A percentile compares a stretch with the other conserved stretches of the same genome.
phyloP scores from a whole-genome alignment of 2,329 filamentous ascomycete species.

The Diaporthe citri region DNA sequence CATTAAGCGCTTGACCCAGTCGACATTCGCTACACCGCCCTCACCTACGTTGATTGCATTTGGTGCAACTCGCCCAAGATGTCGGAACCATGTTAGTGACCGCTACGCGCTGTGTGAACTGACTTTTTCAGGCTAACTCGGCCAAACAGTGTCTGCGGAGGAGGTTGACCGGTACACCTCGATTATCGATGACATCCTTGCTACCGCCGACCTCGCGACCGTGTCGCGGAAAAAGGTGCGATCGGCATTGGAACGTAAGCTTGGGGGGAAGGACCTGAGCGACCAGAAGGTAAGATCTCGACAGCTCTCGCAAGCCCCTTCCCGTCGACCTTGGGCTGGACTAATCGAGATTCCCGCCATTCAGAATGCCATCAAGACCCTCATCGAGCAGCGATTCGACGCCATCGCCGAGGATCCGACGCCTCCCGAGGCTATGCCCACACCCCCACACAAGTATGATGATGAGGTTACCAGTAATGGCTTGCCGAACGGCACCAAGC shows the following conservation, averaged over 20 bases:
- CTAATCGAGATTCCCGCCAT: neutral
- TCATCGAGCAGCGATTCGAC: conserved; percentile 83
- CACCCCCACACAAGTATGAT: conserved; percentile 58
- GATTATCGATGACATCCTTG: conserved; percentile 72
- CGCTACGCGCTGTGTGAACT: neutral
- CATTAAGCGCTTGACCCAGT: conserved; percentile 8
- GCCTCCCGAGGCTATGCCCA: conserved; percentile 60
- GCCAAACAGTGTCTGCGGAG: conserved; percentile 59
- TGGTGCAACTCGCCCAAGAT: conserved; percentile 32
- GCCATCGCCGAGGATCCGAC: conserved; percentile 67
- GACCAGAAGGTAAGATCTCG: conserved; percentile 65
- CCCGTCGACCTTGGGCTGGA: conserved; percentile 28
- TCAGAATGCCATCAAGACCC: conserved; percentile 76
- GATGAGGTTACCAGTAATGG: conserved; percentile 48
- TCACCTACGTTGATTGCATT: neutral
- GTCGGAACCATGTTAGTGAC: conserved; percentile 29
- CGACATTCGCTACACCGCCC: conserved; percentile 6
- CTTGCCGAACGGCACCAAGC: conserved; percentile 47
- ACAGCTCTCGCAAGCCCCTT: neutral
- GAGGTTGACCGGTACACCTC: conserved; percentile 66
- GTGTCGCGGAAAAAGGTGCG: conserved; percentile 74
- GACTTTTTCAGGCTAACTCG: conserved; percentile 10
- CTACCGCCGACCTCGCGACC: conserved; percentile 70
- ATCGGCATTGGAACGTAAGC: conserved; percentile 65
- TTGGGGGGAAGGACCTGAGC: conserved; percentile 69